Conservation (phyloP, 2,329 filamentous ascomycete species). For the Epichloe gansuensis region DNA sequence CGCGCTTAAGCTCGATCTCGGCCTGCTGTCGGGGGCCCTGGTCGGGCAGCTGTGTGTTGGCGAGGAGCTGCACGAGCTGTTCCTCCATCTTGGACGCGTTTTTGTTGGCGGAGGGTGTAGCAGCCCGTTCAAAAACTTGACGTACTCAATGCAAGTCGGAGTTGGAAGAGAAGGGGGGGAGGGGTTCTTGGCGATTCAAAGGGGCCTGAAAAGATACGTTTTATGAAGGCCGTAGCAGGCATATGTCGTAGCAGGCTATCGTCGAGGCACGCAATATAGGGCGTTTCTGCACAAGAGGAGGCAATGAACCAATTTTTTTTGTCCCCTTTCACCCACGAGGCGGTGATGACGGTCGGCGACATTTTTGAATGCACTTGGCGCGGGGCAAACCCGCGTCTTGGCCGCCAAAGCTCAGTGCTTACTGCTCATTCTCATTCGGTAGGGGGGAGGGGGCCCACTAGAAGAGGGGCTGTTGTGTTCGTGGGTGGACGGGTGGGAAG, state of each 20-base stretch:
- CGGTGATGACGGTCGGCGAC: not conserved
- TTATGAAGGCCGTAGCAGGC: not conserved
- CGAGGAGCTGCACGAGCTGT: conserved; percentile 76
- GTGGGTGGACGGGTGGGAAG: not conserved
- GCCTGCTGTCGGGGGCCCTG: conserved; percentile 72
- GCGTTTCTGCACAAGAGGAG: not conserved
- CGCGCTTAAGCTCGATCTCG: conserved; percentile 66
- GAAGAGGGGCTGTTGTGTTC: not conserved
- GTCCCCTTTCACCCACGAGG: not conserved
- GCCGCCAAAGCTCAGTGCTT: not conserved
- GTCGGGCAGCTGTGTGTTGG: conserved; percentile 68
- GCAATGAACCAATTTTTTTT: not conserved
- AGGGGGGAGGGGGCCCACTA: not conserved
- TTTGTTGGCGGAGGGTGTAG: conserved; percentile 3
- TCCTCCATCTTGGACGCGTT: conserved; percentile 57
- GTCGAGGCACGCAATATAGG: not conserved
- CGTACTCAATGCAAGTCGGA: not conserved
- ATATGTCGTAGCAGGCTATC: not conserved
- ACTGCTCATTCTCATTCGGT: not conserved
- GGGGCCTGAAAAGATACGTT: not conserved
- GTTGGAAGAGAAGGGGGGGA: not conserved
- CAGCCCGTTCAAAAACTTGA: not conserved
- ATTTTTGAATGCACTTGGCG: not conserved
- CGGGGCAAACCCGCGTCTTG: conserved; percentile 1
- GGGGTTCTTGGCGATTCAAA: not conserved